Evolutionary conservation across 371 early-diverging fungal species (phyloP), one percentile per base, ranked within the genome.

Genomic region (Mucor lusitanicus): DNA sequence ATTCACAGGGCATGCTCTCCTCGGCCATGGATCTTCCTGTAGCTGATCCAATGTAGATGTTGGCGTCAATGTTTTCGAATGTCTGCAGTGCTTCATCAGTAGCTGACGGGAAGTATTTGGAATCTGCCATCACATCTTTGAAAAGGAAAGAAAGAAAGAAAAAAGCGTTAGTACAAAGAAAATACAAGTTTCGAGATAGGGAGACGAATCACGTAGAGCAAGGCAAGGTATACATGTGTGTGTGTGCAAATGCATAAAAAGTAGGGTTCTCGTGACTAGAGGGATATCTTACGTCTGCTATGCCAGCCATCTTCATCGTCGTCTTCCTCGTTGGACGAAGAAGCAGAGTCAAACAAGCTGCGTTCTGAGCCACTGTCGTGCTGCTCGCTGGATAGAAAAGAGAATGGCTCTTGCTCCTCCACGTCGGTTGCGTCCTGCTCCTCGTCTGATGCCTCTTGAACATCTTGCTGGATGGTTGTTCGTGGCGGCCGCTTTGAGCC

Each of bases 1-100:
- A 95, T 70, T 83, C 83, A 75, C 94, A 95, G 6, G 89, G 87
- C 80, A 90, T 87, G 37, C 81, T 85, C 68, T 92, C 93, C 48
- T 90, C 92, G n/a, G 85, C 88, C 28, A 83, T 78, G 9, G 89
- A 88, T 63, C 81, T 79, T 21, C 91, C 92, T 27, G 84, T 87
- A 0, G 91, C 91, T 42, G 85, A 72, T 28, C 91, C 90, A 59
- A 80, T 80, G 70, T 86, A 92, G 59, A 87, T 85, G 63, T 91
- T 93, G 27, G 82, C 79, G 9, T 78, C 73, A 42, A 93, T 89
- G 58, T 86, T 88, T 8, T 68, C 69, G 61, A 82, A 88, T 1
- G 81, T 78, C 44, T 79, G 76, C 67, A 83, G 74, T 1, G 87
- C 88, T 40, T 83, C 83, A 0, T 71, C 70, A 3, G 77, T 80